Evolutionary conservation across 2,329 filamentous ascomycete species (phyloP).

Genomic region (Aschersonia sp.): DNA sequence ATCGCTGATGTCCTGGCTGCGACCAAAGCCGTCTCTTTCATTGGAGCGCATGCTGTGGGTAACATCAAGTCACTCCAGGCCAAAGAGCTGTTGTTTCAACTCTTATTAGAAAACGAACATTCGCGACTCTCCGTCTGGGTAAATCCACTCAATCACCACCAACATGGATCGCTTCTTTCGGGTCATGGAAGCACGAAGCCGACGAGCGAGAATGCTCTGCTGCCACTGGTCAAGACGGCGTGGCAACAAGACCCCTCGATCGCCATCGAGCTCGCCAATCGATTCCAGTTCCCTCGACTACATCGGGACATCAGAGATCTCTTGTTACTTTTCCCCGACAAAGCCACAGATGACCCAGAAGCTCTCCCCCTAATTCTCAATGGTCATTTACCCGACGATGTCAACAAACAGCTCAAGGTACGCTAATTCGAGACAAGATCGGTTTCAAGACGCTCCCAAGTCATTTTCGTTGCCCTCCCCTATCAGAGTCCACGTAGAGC

Average conservation of each 20-base stretch:
- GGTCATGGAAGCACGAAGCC: slow-evolving; percentile 25
- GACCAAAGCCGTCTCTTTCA: slow-evolving; percentile 48
- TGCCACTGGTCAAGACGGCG: slow-evolving; percentile 60
- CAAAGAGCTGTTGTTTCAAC: slow-evolving; percentile 72
- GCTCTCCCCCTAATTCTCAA: slow-evolving; percentile 74
- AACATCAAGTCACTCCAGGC: slow-evolving; percentile 52
- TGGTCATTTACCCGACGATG: slow-evolving; percentile 59
- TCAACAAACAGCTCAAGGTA: slow-evolving; percentile 70
- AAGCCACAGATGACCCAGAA: slow-evolving; percentile 66
- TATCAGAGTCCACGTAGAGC: no score
- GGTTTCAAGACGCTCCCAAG: no score
- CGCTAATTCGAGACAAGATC: not conserved
- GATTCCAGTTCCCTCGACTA: slow-evolving; percentile 65
- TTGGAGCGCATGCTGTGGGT: slow-evolving; percentile 37
- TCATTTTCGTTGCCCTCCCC: no score
- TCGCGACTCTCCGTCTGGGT: slow-evolving; percentile 80
- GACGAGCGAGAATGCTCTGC: slow-evolving; percentile 30
- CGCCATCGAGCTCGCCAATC: slow-evolving; percentile 68
- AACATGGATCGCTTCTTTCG: slow-evolving; percentile 17
- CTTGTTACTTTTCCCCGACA: slow-evolving; percentile 71
- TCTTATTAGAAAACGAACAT: slow-evolving; percentile 76
- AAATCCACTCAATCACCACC: slow-evolving; percentile 54
- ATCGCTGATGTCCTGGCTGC: slow-evolving; percentile 59
- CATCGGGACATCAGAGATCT: slow-evolving; percentile 65
- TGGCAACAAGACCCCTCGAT: slow-evolving; percentile 78